Evolutionary conservation across 345 rosid genomes (phyloP), one percentile per base, ranked within the genome.

Genomic region (Lumnitzera littorea): DNA sequence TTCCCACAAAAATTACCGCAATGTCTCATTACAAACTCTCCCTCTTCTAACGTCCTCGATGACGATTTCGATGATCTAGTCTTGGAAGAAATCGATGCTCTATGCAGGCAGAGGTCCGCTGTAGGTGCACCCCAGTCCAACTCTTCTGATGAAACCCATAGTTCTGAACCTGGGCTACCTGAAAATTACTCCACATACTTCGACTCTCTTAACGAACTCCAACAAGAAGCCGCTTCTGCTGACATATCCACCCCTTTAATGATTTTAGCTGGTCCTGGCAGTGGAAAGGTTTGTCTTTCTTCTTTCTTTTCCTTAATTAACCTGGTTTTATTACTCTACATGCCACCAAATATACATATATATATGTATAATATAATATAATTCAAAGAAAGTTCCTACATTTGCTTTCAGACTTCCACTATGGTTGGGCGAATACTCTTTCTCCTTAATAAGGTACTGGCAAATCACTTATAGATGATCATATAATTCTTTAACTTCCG

Each of bases 241-340:
- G 72, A 85, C 63, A 80, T 85, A 55, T 77, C 91, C 36, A 74
- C 72, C 16, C 96, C 98, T 75, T 82, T 83, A 55, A 85, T 92
- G 96, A 89, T 92, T 71, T 81, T 76, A 51, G 98, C 98, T 68
- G 98, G 98, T 76, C 96, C 96, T 27, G 96, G 98, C 69, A 92
- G 98, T 61, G 96, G 98, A 64, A 92, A 92, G 96, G 98, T 89
- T 24, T 60, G 58, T 65, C n/a, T 53, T 62, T 63, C 24, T 7
- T 43, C 51, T 15, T 50, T 49, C 59, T 9, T 51, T 46, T 64
- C 54, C 13, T 48, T 63, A 23, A 11, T 25, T 46, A 51, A 46
- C 13, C 29, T 24, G 12, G 41, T 61, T 66, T 57, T 17, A 12
- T 41, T 60, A 55, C 20, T 55, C 61, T 55, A 5, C 47, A 62